These are phyloP conservation scores for Wickerhamomyces pijperi DNA, from an alignment of 805 yeast species.

Conservation along the genomic window DNA sequence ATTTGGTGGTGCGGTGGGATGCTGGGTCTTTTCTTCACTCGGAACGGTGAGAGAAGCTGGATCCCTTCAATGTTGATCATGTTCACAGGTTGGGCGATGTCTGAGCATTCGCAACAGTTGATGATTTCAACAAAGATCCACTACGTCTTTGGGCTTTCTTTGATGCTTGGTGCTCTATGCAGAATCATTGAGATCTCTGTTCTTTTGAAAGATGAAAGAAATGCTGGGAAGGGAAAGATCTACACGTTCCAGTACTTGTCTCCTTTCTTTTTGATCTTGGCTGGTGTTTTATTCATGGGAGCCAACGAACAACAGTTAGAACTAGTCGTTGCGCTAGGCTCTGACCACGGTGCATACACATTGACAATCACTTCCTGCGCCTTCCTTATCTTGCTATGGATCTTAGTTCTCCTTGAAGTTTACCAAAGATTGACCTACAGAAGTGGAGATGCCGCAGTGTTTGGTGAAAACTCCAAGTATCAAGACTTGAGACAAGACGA, in stretches of 20 bases:
- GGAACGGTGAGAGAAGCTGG: conserved; percentile 57
- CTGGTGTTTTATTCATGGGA: conserved; percentile 81
- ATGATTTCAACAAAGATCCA: conserved; percentile 80
- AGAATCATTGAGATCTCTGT: conserved; percentile 76
- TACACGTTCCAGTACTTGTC: conserved; percentile 78
- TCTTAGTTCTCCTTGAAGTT: conserved; percentile 44
- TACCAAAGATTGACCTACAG: conserved; percentile 33
- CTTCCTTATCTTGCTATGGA: conserved; percentile 58
- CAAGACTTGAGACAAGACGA: neutral
- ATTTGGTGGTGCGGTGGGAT: conserved; percentile 95
- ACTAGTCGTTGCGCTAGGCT: conserved; percentile 59
- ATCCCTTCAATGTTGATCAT: conserved; percentile 75
- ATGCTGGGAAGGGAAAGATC: conserved; percentile 30
- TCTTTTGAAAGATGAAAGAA: conserved; percentile 51
- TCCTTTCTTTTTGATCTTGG: conserved; percentile 63
- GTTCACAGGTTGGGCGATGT: conserved; percentile 92
- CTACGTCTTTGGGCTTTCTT: conserved; percentile 69
- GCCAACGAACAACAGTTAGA: conserved; percentile 84
- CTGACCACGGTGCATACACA: conserved; percentile 80
- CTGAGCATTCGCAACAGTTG: conserved; percentile 73
- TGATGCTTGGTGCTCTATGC: conserved; percentile 67
- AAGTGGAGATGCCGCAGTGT: conserved; percentile 7
- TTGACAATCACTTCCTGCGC: conserved; percentile 65
- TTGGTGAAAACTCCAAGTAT: conserved; percentile 3
- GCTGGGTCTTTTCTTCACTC: conserved; percentile 66